Conservation (phyloP, 192 early-diverging fungal genomes). For the Podila horticola region DNA sequence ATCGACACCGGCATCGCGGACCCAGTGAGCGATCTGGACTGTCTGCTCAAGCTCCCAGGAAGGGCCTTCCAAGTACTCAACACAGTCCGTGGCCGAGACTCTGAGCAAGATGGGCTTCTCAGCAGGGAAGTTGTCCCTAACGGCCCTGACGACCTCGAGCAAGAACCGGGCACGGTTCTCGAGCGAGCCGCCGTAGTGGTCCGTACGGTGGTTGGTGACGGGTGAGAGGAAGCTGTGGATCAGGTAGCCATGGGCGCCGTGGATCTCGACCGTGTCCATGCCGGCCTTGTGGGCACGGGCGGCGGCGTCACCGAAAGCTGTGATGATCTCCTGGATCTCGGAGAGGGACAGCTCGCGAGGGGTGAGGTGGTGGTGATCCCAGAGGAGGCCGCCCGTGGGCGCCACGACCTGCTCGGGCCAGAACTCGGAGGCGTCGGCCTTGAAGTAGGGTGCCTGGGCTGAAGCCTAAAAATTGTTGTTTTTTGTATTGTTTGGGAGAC, state of each 20-base stretch:
- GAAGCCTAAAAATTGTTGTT: neutral
- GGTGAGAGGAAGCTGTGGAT: conserved; percentile 84
- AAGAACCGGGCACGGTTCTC: conserved; percentile 77
- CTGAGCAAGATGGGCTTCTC: conserved; percentile 84
- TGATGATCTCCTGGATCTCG: conserved; percentile 73
- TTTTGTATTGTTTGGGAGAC: no score
- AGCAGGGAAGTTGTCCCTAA: conserved; percentile 72
- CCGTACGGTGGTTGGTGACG: conserved; percentile 86
- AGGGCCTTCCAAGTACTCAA: conserved; percentile 47
- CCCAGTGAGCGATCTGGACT: conserved; percentile 64
- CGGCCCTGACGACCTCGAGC: conserved; percentile 67
- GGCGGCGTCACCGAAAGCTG: conserved; percentile 74
- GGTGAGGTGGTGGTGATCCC: conserved; percentile 41
- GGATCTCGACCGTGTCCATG: conserved; percentile 90
- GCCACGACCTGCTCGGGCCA: conserved; percentile 80
- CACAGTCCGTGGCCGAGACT: conserved; percentile 82
- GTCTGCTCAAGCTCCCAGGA: conserved; percentile 83
- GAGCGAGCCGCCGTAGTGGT: conserved; percentile 91
- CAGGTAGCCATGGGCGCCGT: conserved; percentile 93
- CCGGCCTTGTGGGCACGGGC: conserved; percentile 80
- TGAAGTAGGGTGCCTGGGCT: neutral
- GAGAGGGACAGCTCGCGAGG: conserved; percentile 70
- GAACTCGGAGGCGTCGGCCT: conserved; percentile 26
- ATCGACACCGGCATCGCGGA: conserved; percentile 82
- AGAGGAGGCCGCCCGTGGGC: conserved; percentile 63